phyloP scores from a whole-genome alignment of 1,139 yeast genomes.

The Hansenula sp. region DNA sequence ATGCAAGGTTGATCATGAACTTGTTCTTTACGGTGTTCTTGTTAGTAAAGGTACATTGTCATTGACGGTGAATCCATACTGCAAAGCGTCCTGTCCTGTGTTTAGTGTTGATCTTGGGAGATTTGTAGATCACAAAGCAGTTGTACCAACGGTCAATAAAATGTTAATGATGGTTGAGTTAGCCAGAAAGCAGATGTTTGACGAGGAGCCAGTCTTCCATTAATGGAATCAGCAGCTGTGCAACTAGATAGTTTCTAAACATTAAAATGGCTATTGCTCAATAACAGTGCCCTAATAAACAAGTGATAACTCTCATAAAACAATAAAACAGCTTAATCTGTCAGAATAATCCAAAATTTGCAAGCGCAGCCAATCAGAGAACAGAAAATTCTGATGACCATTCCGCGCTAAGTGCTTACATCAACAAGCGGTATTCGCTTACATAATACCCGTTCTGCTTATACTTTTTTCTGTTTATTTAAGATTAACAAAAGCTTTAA shows the following conservation, averaged over 20 bases:
- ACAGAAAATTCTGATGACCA: conserved; percentile 3
- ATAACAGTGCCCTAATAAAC: too few species aligned
- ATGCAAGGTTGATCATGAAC: background rate
- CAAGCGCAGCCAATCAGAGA: conserved; percentile 1
- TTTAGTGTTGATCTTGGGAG: background rate
- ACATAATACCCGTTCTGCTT: too few species aligned
- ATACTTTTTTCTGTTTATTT: too few species aligned
- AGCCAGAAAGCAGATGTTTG: conserved; percentile 2
- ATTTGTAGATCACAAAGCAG: background rate
- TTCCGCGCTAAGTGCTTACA: background rate
- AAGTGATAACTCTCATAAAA: too few species aligned
- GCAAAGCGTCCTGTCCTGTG: background rate
- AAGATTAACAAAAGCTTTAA: too few species aligned
- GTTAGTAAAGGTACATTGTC: background rate
- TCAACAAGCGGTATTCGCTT: too few species aligned
- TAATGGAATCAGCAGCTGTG: too few species aligned
- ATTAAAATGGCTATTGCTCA: too few species aligned
- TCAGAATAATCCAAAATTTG: too few species aligned
- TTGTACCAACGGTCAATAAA: background rate
- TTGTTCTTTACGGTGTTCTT: background rate
- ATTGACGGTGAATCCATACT: background rate
- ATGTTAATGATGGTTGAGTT: conserved; percentile 2
- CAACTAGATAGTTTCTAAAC: too few species aligned
- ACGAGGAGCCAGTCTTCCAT: background rate
- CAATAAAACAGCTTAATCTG: too few species aligned